Evolutionary conservation across 2,329 filamentous ascomycete species (phyloP), one percentile per base, ranked within the genome.

Genomic region (Ascomycota sp.): DNA sequence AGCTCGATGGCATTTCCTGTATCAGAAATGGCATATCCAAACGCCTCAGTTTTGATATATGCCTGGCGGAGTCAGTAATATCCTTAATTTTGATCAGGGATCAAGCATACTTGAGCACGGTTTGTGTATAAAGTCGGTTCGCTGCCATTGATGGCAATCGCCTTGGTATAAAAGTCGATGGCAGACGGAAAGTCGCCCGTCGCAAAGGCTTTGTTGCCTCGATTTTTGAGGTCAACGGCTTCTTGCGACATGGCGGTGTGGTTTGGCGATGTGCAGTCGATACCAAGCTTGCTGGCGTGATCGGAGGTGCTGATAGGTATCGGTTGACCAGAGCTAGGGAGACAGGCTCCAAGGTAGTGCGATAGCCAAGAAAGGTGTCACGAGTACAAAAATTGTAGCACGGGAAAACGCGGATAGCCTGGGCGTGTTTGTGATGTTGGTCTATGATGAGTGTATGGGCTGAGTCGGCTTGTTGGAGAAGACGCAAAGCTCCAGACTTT

Each of bases 41-140:
- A 95, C 13, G 86, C 73, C 56, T 98, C 89, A 29, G 86, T 75
- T 60, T 93, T 95, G 55, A 98, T 86, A 53, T 98, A 68, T 41
- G 81, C 81, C 82, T 92, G 28, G 13, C 37, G 10, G 36, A n/a
- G 29, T 21, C 25, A 30, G 50, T 67, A 39, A 66, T 62, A 61
- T 57, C 63, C 54, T 52, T 55, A 55, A 59, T 47, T 49, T n/a
- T 25, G 24, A 24, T 5, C n/a, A 11, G 24, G 12, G 25, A 24
- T 7, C 29, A 11, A 31, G 24, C 66, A 41, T 55, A 92, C 86
- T 69, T 93, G 86, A 13, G 89, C 89, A 52, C 89, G 69, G 59
- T 98, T 98, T 46, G 81, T 83, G 59, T 73, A 95, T 59, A 84
- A 95, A 0, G 84, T 78, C 6, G 84, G 79, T 48, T 95, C 78